Percentiles rank a stretch among this genome's conserved stretches.
phyloP scores from a whole-genome alignment of 495 filamentous ascomycete genomes.

The Immersiella caudata region DNA sequence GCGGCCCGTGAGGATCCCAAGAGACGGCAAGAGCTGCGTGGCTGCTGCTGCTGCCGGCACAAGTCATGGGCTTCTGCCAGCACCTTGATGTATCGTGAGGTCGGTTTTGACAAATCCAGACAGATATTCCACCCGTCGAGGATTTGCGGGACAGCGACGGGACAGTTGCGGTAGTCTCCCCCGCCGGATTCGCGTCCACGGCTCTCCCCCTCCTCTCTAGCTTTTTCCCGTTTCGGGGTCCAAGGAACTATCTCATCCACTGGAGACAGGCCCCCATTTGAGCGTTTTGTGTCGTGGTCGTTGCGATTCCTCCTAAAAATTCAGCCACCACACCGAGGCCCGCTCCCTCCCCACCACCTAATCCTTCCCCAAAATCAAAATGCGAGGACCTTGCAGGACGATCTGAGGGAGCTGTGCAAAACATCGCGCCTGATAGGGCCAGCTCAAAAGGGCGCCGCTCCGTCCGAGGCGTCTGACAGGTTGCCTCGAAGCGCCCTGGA shows the following conservation, averaged over 20 bases:
- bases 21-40: not conserved
- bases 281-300: not conserved
- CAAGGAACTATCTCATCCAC: not conserved
- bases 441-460: constrained; percentile 7
- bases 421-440: constrained; percentile 8
- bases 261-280: not conserved
- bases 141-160: too few relatives aligned
- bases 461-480: constrained; percentile 7
- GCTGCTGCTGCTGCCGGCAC: not conserved
- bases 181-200: not conserved
- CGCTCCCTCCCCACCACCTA: constrained; percentile 1
- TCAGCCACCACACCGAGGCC: constrained; percentile 5
- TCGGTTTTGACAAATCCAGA: too few relatives aligned
- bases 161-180: too few relatives aligned
- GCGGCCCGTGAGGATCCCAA: not conserved
- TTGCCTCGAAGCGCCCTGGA: constrained; percentile 16
- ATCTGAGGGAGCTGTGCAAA: constrained; percentile 16
- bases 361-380: not conserved
- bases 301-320: not conserved
- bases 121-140: too few relatives aligned
- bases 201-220: not conserved
- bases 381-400: constrained; percentile 20
- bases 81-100: too few relatives aligned
- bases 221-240: not conserved
- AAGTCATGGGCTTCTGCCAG: not conserved